Evolutionary conservation across 2,329 filamentous ascomycete species (phyloP), one percentile per base, ranked within the genome.

Genomic region (Sporothrix sp.): DNA sequence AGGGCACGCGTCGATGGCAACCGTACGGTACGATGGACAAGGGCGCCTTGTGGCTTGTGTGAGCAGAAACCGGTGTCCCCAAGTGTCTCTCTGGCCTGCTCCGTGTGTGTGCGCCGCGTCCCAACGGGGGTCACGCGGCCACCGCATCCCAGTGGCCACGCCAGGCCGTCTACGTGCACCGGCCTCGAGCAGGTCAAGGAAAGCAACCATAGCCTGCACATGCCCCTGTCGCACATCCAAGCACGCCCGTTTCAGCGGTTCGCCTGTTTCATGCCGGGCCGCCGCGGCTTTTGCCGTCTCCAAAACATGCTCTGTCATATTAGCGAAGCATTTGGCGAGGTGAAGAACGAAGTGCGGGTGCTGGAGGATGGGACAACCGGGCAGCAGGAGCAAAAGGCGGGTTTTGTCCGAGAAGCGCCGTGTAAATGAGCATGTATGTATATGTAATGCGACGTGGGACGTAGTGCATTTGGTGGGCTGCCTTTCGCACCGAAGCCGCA

Each of bases 241-340:
- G 33, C 35, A 30, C 11, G 23, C n/a, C n/a, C 25, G 47, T 49
- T 49, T 49, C 47, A 49, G 21, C 21, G 21, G 14, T 47, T 47
- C 33, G 44, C 44, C 23, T 37, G 33, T 28, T 36, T 27, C 13
- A 47, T 47, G 44, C 44, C 44, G 32, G n/a, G 33, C 13, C 23
- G 7, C 11, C 4, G 3, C 27, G 21, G 20, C 18, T 28, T 27
- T 21, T 28, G 21, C 35, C 43, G 43, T 45, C 43, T n/a, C 21
- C 16, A 20, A 45, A 33, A 45, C 13, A n/a, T n/a, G 20, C 14
- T 25, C 10, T 23, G 9, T 33, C 18, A 23, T n/a, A 13, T 35
- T 18, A 14, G 25, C 3, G 27, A 44, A 23, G 25, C 28, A 44
- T n/a, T n/a, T n/a, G n/a, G n/a, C n/a, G n/a, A n/a, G n/a, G n/a